Evolutionary conservation across 352 stramenopile genomes (phyloP).

Genomic region (Pythium diclinum): DNA sequence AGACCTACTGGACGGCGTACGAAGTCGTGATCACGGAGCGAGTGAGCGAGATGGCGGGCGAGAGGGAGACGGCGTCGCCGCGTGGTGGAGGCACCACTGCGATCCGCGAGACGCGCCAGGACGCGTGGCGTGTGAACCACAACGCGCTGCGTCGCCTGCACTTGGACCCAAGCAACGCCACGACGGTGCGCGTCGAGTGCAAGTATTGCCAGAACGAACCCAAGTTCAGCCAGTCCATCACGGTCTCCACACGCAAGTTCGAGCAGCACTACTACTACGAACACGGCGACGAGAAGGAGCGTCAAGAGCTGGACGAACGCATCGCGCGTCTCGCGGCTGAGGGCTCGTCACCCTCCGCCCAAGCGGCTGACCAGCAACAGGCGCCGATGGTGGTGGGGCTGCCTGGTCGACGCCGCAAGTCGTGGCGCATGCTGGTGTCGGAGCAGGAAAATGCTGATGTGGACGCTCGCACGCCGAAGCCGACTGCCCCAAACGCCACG

Average conservation of each 20-base stretch:
- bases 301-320: slow-evolving; percentile 13
- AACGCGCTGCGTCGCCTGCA: slow-evolving; percentile 27
- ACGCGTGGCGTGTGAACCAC: slow-evolving; percentile 30
- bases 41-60: background rate
- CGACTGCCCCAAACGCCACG: background rate
- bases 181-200: slow-evolving; percentile 29
- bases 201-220: slow-evolving; percentile 17
- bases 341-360: background rate
- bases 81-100: background rate
- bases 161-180: slow-evolving; percentile 15
- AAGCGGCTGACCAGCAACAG: background rate
- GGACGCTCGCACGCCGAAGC: background rate
- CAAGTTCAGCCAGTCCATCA: slow-evolving; percentile 32
- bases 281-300: slow-evolving; percentile 20
- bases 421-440: slow-evolving; percentile 14
- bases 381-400: background rate
- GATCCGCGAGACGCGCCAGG: slow-evolving; percentile 24
- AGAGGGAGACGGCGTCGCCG: background rate
- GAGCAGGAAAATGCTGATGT: slow-evolving; percentile 11
- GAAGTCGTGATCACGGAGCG: slow-evolving; percentile 27
- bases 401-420: slow-evolving; percentile 13
- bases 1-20: slow-evolving; percentile 31
- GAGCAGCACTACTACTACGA: slow-evolving; percentile 27
- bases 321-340: slow-evolving; percentile 7
- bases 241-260: slow-evolving; percentile 30